phyloP scores from a whole-genome alignment of 371 early-diverging fungal species.

The Mortierella sp. region DNA sequence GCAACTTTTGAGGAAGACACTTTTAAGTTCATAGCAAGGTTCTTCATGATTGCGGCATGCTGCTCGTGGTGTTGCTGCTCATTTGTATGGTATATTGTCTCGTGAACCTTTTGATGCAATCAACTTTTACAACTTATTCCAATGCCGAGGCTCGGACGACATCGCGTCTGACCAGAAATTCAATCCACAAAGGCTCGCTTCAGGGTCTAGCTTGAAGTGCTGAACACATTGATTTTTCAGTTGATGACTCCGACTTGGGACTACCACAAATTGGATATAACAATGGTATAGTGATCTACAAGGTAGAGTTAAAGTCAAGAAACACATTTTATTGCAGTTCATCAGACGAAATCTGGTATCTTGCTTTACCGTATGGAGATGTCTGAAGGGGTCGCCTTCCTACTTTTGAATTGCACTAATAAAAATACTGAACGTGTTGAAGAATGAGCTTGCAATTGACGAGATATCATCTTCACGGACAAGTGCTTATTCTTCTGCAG shows the following conservation, averaged over 20 bases:
- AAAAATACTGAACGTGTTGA: slow-evolving; percentile 5
- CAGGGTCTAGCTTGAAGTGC: slow-evolving; percentile 3
- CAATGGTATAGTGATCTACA: slow-evolving; percentile 16
- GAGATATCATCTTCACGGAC: not conserved
- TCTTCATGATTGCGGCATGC: not conserved
- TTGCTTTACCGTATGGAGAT: slow-evolving; percentile 13
- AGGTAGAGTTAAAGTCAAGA: slow-evolving; percentile 4
- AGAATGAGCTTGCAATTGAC: not conserved
- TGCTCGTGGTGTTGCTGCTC: not conserved
- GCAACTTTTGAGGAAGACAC: not conserved
- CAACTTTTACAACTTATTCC: not conserved
- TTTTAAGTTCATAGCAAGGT: not conserved
- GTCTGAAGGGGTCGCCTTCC: not conserved
- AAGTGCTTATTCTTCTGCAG: slow-evolving; percentile 1
- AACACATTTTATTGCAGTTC: slow-evolving; percentile 8
- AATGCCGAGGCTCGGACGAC: not conserved
- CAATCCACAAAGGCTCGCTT: not conserved
- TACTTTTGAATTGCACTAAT: not conserved
- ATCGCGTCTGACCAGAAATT: too few relatives aligned
- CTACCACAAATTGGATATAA: slow-evolving; percentile 21
- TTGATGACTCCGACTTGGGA: slow-evolving; percentile 12
- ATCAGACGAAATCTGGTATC: slow-evolving; percentile 12
- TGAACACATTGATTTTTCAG: slow-evolving; percentile 3
- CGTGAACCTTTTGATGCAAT: not conserved
- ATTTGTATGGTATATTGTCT: not conserved